A percentile compares a stretch with the other conserved stretches of the same genome.
These are phyloP conservation scores for Hygrophorus pudorinus DNA, from an alignment of 768 basidiomycete species.

Conservation along the genomic window DNA sequence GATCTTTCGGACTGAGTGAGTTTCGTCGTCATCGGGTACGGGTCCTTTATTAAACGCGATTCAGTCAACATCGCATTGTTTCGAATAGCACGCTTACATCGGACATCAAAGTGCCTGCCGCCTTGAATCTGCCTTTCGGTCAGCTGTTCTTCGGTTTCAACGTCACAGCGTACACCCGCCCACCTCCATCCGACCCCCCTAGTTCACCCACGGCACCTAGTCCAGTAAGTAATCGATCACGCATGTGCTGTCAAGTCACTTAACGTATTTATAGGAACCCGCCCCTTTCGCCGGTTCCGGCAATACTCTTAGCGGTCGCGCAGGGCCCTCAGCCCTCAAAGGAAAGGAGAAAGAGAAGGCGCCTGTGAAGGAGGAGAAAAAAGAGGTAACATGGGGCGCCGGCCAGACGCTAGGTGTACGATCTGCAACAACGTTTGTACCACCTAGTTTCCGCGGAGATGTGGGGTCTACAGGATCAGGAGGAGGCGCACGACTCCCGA, in stretches of 20 bases:
- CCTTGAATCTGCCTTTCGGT: constrained; percentile 84
- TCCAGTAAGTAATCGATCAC: constrained; percentile 15
- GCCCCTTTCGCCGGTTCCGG: constrained; percentile 58
- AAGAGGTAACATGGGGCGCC: constrained; percentile 30
- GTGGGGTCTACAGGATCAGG: constrained; percentile 24
- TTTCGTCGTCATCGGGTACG: constrained; percentile 9
- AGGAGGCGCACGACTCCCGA: constrained; percentile 43
- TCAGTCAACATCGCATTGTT: constrained; percentile 73
- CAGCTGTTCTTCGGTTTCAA: constrained; percentile 97
- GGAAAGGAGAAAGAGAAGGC: constrained; percentile 47
- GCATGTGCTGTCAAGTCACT: constrained; percentile 1
- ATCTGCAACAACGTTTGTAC: constrained; percentile 13
- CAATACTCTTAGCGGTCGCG: constrained; percentile 52
- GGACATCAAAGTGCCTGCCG: constrained; percentile 75
- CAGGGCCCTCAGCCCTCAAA: constrained; percentile 26
- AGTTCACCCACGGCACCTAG: constrained; percentile 21
- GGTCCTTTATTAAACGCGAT: constrained; percentile 9
- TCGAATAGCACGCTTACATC: constrained; percentile 71
- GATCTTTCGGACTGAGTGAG: constrained; percentile 87
- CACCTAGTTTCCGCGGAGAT: background rate
- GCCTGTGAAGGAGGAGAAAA: constrained; percentile 11
- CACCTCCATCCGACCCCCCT: constrained; percentile 23
- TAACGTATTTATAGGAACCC: constrained; percentile 22
- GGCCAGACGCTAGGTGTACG: constrained; percentile 42
- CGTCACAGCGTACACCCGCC: constrained; percentile 55